phyloP scores from a whole-genome alignment of 2,329 filamentous ascomycete genomes.

The Ambrosiella xylebori region DNA sequence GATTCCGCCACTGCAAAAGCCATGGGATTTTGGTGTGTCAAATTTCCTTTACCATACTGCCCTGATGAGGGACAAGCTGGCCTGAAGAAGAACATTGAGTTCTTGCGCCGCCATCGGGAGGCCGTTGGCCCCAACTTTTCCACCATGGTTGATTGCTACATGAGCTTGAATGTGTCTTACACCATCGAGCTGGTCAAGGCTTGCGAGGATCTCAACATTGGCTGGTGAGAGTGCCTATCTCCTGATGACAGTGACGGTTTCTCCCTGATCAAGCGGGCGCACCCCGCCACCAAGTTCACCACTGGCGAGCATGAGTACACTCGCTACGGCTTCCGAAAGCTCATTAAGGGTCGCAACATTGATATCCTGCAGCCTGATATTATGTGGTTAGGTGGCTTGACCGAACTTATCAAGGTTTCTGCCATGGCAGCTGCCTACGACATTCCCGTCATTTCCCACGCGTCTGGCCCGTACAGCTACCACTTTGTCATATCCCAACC shows the following conservation, averaged over 20 bases:
- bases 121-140: conserved; percentile 79
- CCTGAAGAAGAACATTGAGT: conserved; percentile 77
- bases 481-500: conserved; percentile 89
- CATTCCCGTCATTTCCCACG: conserved; percentile 87
- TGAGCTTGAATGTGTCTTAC: conserved; percentile 85
- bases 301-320: conserved; percentile 95
- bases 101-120: conserved; percentile 68
- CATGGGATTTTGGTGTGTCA: conserved; percentile 82
- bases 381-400: conserved; percentile 93
- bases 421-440: conserved; percentile 86
- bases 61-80: conserved; percentile 73
- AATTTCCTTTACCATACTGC: conserved; percentile 78
- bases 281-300: conserved; percentile 82
- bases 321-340: conserved; percentile 83
- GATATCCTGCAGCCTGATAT: conserved; percentile 93
- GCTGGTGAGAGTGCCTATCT: conserved; percentile 91
- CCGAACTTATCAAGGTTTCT: conserved; percentile 75
- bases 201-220: conserved; percentile 68
- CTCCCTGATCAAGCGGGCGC: conserved; percentile 73
- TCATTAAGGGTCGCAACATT: conserved; percentile 77
- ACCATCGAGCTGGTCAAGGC: conserved; percentile 81
- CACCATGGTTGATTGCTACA: conserved; percentile 92
- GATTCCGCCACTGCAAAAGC: conserved; percentile 62
- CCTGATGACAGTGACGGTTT: conserved; percentile 90
- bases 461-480: conserved; percentile 85